Percentiles rank a stretch among this genome's conserved stretches.
Conservation (phyloP, 1,284 basidiomycete genomes). For the Sporisorium sorghi region DNA sequence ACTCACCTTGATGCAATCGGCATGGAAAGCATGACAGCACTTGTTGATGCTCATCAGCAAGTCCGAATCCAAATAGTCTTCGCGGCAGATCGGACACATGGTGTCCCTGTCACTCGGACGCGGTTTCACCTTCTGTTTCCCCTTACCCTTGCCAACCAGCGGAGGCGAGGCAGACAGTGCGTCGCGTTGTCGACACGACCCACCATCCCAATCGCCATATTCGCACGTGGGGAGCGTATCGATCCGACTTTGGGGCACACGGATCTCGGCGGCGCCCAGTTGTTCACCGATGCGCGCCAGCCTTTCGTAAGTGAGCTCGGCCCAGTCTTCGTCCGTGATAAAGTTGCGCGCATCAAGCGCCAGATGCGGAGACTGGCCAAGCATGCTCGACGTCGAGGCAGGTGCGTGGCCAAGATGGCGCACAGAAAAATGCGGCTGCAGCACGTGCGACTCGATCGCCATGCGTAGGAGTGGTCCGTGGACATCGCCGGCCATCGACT, state of each 20-base stretch:
- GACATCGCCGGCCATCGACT: constrained; percentile 27
- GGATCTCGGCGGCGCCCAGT: constrained; percentile 27
- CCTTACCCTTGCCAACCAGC: constrained; percentile 26
- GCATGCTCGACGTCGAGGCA: constrained; percentile 24
- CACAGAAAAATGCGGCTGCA: neutral
- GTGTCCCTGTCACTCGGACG: constrained; percentile 15
- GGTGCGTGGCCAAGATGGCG: constrained; percentile 14
- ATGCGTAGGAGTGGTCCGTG: constrained; percentile 27
- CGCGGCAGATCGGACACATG: constrained; percentile 50
- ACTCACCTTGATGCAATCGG: constrained; percentile 43
- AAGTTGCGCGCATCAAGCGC: constrained; percentile 43
- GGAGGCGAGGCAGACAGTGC: constrained; percentile 7
- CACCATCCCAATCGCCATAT: constrained; percentile 42
- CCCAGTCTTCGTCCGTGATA: constrained; percentile 49
- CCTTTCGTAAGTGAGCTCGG: constrained; percentile 37
- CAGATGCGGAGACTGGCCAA: constrained; percentile 9
- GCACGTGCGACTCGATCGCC: constrained; percentile 30
- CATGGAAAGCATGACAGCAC: constrained; percentile 49
- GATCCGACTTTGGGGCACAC: constrained; percentile 37
- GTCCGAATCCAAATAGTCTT: constrained; percentile 43
- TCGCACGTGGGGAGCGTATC: constrained; percentile 40
- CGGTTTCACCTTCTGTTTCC: constrained; percentile 34
- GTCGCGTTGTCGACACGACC: constrained; percentile 21
- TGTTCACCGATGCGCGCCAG: constrained; percentile 35
- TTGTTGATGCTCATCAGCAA: constrained; percentile 41